These are phyloP conservation scores for Trichoderma afroharzianum DNA, from an alignment of 2,329 filamentous ascomycete species.

Conservation along the genomic window DNA sequence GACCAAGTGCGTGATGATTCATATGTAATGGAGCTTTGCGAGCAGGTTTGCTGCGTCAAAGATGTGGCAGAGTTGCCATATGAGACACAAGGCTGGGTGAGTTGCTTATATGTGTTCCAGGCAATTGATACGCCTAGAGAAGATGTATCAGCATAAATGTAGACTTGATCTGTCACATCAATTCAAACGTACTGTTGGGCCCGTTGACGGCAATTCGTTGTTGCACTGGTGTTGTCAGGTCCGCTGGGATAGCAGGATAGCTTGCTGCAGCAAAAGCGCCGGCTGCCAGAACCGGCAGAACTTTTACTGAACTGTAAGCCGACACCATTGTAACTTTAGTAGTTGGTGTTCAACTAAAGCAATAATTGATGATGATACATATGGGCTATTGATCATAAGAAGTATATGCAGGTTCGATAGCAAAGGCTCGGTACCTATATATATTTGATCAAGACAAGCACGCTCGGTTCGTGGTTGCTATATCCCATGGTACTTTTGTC, in stretches of 20 bases:
- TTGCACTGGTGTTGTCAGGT: slow-evolving; percentile 51
- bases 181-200: slow-evolving; percentile 39
- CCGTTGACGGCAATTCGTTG: slow-evolving; percentile 51
- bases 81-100: slow-evolving; percentile 45
- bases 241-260: slow-evolving; percentile 44
- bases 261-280: slow-evolving; percentile 22
- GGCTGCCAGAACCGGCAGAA: slow-evolving; percentile 4
- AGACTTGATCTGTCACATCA: not conserved
- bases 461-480: not conserved
- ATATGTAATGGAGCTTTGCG: slow-evolving; percentile 47
- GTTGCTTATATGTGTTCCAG: slow-evolving; percentile 54
- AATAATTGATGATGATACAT: not conserved
- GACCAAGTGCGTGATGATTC: slow-evolving; percentile 51
- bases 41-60: slow-evolving; percentile 42
- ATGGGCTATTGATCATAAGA: not conserved
- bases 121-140: slow-evolving; percentile 47
- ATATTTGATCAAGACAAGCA: not conserved
- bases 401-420: not conserved
- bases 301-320: not conserved
- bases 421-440: not conserved
- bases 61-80: slow-evolving; percentile 44
- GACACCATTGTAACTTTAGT: not conserved
- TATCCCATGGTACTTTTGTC: not conserved
- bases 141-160: not conserved
- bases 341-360: not conserved